Base-by-base conservation (phyloP, 2,329 filamentous ascomycete genomes). In the Triangularia verruculosa region DNA sequence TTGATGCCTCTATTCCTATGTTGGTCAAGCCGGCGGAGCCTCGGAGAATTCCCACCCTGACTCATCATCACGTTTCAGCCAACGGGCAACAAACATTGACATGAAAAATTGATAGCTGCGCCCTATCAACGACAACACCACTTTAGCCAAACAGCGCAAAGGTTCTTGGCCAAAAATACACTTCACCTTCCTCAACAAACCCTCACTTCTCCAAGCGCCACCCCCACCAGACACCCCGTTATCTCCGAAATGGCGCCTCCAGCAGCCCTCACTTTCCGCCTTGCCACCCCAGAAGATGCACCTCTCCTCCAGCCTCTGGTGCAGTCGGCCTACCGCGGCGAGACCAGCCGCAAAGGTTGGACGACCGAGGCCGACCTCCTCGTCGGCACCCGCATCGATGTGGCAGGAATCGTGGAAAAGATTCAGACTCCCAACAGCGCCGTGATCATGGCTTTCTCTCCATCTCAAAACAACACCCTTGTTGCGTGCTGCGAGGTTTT, bases 281-380 rank as follows among this genome's bases (percentile, higher is more conserved):
- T 62, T 17, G 64, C 64, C 11, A 62, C 62, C 11, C 54, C 60
- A 8, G 34, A 25, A 22, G 65, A 67, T 39, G 55, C 55, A 4
- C 22, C 54, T 9, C 12, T 57, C 11, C 43, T 81, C 27, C 74
- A 78, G 22, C 64, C 72, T 3, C 76, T 82, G 59, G 74, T 82
- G 57, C 72, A 75, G 57, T 76, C 76, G 1, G 79, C 79, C 43
- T 82, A 80, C 72, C 78, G 79, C 63, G 80, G 79, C 59, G 75
- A 76, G 2, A 61, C 70, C 24, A 77, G 74, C 67, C 74, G 75
- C 28, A 68, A 71, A 15, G 80, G 80, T 60, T 82, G 80, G 80
- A 82, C 80, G 13, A 80, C 78, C 3, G 80, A 81, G 66, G 78
- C 79, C 15, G 77, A 81, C 62, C 73, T 81, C 8, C 67, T 82